phyloP scores from a whole-genome alignment of 257 asterid species.

The Galeopsis tetrahit region DNA sequence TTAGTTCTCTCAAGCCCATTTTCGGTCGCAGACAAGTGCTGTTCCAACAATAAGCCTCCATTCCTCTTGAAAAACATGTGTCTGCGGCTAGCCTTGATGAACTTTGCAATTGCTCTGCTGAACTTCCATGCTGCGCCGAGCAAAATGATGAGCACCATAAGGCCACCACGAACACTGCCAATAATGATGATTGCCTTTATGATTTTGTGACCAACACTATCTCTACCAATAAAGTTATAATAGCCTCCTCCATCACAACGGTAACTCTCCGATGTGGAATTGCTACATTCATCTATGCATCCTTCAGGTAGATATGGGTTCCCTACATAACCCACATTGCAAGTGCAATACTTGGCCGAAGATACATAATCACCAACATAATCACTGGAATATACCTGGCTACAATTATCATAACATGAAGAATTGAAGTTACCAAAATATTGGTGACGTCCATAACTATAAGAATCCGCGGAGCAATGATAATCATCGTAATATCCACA shows the following conservation, averaged over 20 bases:
- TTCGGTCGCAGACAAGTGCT: conserved; percentile 34
- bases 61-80: conserved; percentile 39
- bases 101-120: conserved; percentile 2
- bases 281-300: conserved; percentile 39
- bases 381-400: neutral
- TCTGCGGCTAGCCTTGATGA: conserved; percentile 29
- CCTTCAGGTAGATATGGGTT: conserved; percentile 42
- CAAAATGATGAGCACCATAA: neutral
- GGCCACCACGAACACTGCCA: conserved; percentile 25
- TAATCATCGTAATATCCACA: neutral
- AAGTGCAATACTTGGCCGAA: conserved; percentile 17
- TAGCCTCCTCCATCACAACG: neutral
- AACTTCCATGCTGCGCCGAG: conserved; percentile 27
- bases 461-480: neutral
- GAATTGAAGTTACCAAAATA: neutral
- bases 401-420: neutral
- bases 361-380: neutral
- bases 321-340: conserved; percentile 27
- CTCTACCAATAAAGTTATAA: no score
- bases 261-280: neutral
- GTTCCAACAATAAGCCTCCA: conserved; percentile 45
- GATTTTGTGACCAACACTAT: neutral
- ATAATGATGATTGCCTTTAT: neutral
- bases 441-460: neutral
- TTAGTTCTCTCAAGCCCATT: conserved; percentile 35